Conservation (phyloP, 345 rosid species). For the Eucalyptus curtisii region DNA sequence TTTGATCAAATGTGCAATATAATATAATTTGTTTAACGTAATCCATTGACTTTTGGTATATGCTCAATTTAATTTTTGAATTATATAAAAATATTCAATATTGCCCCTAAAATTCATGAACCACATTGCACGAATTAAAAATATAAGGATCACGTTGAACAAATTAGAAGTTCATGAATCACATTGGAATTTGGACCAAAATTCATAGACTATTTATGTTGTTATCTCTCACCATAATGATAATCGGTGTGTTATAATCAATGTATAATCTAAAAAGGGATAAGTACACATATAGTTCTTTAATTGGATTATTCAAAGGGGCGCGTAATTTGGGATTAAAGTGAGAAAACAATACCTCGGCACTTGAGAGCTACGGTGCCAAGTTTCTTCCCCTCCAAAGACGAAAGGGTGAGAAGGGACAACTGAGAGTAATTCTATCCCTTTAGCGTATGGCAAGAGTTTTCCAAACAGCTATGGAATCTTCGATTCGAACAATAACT, state of each 20-base stretch:
- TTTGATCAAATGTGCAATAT: too few relatives aligned
- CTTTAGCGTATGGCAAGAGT: background rate
- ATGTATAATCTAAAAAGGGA: background rate
- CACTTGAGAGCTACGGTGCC: background rate
- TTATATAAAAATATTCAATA: too few relatives aligned
- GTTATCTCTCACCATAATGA: background rate
- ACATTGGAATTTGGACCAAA: too few relatives aligned
- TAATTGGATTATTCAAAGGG: background rate
- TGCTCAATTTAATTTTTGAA: too few relatives aligned
- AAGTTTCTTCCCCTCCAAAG: background rate
- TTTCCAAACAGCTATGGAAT: background rate
- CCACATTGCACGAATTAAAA: too few relatives aligned
- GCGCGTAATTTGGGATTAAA: background rate
- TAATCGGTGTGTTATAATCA: background rate
- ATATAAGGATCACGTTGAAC: rapidly evolving
- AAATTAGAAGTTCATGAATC: rapidly evolving
- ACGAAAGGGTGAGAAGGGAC: background rate
- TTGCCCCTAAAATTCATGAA: too few relatives aligned
- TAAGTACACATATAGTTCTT: background rate
- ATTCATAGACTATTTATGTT: too few relatives aligned
- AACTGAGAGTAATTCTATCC: background rate
- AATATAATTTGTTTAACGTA: too few relatives aligned
- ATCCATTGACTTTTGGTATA: background rate
- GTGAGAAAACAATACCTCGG: background rate
- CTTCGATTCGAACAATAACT: background rate